Percentiles rank a stretch among this genome's conserved stretches.
Conservation (phyloP, 1,284 basidiomycete genomes). For the Sphaerobolus stellatus region DNA sequence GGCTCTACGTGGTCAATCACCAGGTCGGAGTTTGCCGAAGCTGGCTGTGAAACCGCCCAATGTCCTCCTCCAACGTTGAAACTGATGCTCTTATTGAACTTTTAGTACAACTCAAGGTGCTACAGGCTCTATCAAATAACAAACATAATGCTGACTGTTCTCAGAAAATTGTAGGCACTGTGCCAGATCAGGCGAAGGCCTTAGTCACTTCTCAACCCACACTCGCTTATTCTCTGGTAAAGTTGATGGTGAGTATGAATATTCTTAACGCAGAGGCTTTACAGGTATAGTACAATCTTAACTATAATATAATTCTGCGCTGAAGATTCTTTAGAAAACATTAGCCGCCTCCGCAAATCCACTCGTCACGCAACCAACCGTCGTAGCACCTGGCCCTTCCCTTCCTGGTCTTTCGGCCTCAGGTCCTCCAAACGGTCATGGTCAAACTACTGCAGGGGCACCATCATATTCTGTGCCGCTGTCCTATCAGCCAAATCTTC, state of each 20-base stretch:
- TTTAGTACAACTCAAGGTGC: slow-evolving; percentile 9
- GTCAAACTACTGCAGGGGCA: slow-evolving; percentile 17
- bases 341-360: slow-evolving; percentile 32
- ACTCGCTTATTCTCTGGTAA: slow-evolving; percentile 72
- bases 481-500: slow-evolving; percentile 18
- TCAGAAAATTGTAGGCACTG: slow-evolving; percentile 14
- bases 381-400: slow-evolving; percentile 42
- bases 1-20: slow-evolving; percentile 8
- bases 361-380: slow-evolving; percentile 20
- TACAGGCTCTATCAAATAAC: neutral
- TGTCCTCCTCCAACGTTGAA: slow-evolving; percentile 1
- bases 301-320: neutral
- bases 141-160: too few species aligned
- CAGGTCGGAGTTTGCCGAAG: slow-evolving; percentile 6
- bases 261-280: slow-evolving; percentile 71
- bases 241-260: slow-evolving; percentile 72
- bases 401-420: slow-evolving; percentile 39
- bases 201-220: slow-evolving; percentile 71
- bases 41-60: neutral
- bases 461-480: slow-evolving; percentile 15
- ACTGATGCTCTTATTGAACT: slow-evolving; percentile 14
- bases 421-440: slow-evolving; percentile 26
- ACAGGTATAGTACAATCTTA: slow-evolving; percentile 44
- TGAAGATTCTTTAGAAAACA: slow-evolving; percentile 32
- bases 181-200: slow-evolving; percentile 60